Base-by-base conservation (phyloP, 225 moss, liverwort and hornwort genomes). In the Physcomitrellopsis africana region DNA sequence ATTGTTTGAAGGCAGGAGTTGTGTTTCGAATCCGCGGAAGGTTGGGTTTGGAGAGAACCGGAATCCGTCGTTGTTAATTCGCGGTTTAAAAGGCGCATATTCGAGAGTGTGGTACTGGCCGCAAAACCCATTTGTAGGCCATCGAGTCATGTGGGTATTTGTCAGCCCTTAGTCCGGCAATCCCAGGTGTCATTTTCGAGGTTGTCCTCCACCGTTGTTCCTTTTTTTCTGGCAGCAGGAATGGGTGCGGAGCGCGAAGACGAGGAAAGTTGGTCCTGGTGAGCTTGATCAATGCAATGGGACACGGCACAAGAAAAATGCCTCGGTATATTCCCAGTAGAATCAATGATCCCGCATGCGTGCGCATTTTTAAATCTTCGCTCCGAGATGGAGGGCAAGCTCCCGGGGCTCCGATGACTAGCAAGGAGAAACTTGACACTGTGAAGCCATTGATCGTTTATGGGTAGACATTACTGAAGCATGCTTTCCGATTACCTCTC, bases 381-480 rank as follows among this genome's bases (percentile, higher is more conserved):
- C 68, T 99, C 60, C 79, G 95, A 51, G 99, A 99, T 79, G 95
- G 99, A 18, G 95, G 93, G 85, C 95, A 99, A 81, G 93, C 99
- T 18, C 99, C 99, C 0, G 93, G 99, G 45, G 99, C 95, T 3
- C 93, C 93, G 53, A 73, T 99, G 84, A 99, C 99, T 27, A 93
- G 95, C 76, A 93, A 92, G 88, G 95, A 95, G 85, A 99, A 95
- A 85, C 77, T 99, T 43, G 93, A 99, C 68, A 87, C 93, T 58
- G 99, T 95, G 23, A 86, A 86, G 48, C 99, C 95, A 77, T 85
- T 99, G 13, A 95, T 13, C 86, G 86, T 58, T 80, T 99, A 2
- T 93, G 99, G 22, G 99, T 99, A 78, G 99, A 99, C 64, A 92
- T 95, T 5, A 99, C 95, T 14, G 99, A 99, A 54, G 99, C 99